Evolutionary conservation across 2,329 filamentous ascomycete genomes (phyloP), one percentile per base, ranked within the genome.

Genomic region (Exophiala xenobiotica): DNA sequence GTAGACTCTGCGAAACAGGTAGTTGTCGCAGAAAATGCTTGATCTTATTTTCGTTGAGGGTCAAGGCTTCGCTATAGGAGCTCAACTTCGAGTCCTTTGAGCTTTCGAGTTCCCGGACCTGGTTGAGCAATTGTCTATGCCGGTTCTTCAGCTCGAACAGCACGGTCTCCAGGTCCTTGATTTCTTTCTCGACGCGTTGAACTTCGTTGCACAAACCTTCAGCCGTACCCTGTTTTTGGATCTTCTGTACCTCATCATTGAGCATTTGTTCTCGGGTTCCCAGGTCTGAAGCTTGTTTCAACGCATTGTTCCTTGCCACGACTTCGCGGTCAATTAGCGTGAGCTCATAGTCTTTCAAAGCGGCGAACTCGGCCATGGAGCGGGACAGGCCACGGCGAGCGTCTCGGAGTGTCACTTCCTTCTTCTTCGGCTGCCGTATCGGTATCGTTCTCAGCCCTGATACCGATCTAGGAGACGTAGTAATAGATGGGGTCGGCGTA

Each of bases 61-160:
- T 73, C 41, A 85, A 61, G 9, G 78, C 78, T 16, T 75, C 71
- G 49, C 74, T 78, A 61, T 83, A 85, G 0, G 79, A 80, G 3
- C 79, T 80, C 26, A 83, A 61, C 58, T 78, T 79, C 8, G 80
- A 77, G 58, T 82, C 78, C 9, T 81, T 72, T 2, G 76, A 73
- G 58, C 82, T 85, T 58, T 82, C 76, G 9, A 76, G 67, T 11
- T 77, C 70, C 23, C 75, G 72, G 19, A 81, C 72, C 58, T 82
- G 75, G 23, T 71, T 67, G 26, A 77, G 50, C n/a, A 85, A 65
- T 54, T 74, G 71, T 14, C 74, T 70, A 60, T 83, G 79, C 44
- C 73, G 72, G 29, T 70, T 70, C 65, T 78, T 82, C 68, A 85
- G 73, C 43, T 78, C 74, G 47, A 71, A 71, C 6, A 85, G 67